Conservation (phyloP, 805 yeast genomes). For the Saturnispora hagleri region DNA sequence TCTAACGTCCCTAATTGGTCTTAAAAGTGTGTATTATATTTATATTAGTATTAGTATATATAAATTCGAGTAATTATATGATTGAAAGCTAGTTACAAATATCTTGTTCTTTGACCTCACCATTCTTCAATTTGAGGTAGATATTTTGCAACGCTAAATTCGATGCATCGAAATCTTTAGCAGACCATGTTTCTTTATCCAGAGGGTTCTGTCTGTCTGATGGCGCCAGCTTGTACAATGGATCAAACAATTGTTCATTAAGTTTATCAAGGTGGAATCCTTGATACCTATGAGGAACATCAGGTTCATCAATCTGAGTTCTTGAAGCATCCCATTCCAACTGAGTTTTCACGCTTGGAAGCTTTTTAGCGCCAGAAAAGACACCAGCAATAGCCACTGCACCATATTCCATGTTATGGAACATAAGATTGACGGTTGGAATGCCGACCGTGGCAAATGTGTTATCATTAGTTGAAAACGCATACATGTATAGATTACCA, state of each 20-base stretch:
- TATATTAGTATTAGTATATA: neutral
- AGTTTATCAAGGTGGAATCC: constrained; percentile 10
- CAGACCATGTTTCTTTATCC: constrained; percentile 2
- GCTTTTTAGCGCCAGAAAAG: constrained; percentile 34
- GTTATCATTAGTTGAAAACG: constrained; percentile 35
- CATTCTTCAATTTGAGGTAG: constrained; percentile 8
- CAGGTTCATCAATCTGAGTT: constrained; percentile 11
- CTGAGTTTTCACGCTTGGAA: constrained; percentile 36
- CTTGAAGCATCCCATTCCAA: constrained; percentile 21
- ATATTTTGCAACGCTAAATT: constrained; percentile 10
- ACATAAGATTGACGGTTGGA: constrained; percentile 35
- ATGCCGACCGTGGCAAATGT: constrained; percentile 34
- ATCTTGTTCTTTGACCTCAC: constrained; percentile 7
- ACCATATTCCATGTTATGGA: constrained; percentile 41
- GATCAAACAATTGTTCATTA: constrained; percentile 12
- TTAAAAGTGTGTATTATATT: neutral
- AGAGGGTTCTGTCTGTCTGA: constrained; percentile 14
- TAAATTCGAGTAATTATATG: neutral
- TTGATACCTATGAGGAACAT: constrained; percentile 13
- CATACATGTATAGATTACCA: constrained; percentile 24
- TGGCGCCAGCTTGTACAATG: constrained; percentile 13
- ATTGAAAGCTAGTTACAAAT: constrained; percentile 3
- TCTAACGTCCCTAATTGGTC: neutral
- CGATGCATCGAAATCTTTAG: constrained; percentile 12
- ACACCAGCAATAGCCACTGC: constrained; percentile 53